phyloP scores from a whole-genome alignment of 192 early-diverging fungal species.

The Dissophora globulifera region DNA sequence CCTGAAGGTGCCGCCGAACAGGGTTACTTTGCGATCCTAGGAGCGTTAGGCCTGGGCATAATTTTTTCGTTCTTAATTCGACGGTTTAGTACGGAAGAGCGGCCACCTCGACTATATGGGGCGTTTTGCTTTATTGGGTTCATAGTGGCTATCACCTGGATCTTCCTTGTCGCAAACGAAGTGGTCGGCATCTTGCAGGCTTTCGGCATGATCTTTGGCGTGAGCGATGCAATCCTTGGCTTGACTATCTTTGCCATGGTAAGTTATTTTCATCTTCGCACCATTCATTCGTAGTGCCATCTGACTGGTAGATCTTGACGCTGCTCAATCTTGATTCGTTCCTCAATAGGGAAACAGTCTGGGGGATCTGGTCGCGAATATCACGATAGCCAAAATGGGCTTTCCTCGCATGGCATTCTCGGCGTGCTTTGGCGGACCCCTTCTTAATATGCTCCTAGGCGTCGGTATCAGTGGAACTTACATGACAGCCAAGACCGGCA shows the following conservation, averaged over 20 bases:
- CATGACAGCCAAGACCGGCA: slow-evolving; percentile 59
- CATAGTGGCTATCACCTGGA: slow-evolving; percentile 82
- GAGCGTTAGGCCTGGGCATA: slow-evolving; percentile 43
- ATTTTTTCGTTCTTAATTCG: slow-evolving; percentile 27
- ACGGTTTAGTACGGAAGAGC: slow-evolving; percentile 45
- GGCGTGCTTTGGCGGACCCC: slow-evolving; percentile 93
- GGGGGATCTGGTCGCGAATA: slow-evolving; percentile 93
- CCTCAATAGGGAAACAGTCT: slow-evolving; percentile 74
- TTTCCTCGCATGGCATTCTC: slow-evolving; percentile 95
- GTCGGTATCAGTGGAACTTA: slow-evolving; percentile 81
- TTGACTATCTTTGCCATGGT: slow-evolving; percentile 89
- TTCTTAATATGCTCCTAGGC: slow-evolving; percentile 91
- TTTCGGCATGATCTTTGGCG: slow-evolving; percentile 76
- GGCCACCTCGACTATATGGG: slow-evolving; percentile 58
- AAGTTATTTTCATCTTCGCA: slow-evolving; percentile 8
- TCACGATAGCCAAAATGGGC: slow-evolving; percentile 90
- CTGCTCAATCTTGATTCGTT: no score
- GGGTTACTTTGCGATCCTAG: slow-evolving; percentile 33
- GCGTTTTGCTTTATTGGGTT: slow-evolving; percentile 78
- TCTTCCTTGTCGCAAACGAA: slow-evolving; percentile 89
- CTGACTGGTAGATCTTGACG: no score
- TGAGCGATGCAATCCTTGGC: slow-evolving; percentile 85
- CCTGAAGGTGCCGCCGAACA: slow-evolving; percentile 32
- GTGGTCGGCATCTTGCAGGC: slow-evolving; percentile 87
- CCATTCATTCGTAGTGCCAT: not conserved